Base-by-base conservation (phyloP, 2,329 filamentous ascomycete genomes). In the Aspergillus fumigatus region DNA sequence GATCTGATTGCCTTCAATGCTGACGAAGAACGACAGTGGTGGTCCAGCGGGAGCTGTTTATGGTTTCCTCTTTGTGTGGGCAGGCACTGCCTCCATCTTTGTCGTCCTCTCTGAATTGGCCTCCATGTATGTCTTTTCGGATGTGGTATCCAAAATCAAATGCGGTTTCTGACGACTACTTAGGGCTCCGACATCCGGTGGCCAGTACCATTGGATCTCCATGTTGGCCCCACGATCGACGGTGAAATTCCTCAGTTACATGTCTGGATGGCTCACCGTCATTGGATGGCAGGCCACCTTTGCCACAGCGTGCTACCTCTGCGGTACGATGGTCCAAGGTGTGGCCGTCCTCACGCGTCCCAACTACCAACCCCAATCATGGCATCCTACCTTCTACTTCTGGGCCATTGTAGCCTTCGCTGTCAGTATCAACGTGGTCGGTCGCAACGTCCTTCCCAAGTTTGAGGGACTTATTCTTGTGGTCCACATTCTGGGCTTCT, bases 401-500 rank as follows among this genome's bases (percentile, higher is more conserved):
- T 80, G 78, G 65, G 78, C 75, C 0, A 64, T 80, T 10, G 70
- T 76, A 0, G 8, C 70, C 1, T 65, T 78, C 9, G 67, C 69
- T 2, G 60, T 76, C 4, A 63, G 68, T 27, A 71, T 80, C 55
- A 82, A 82, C 59, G 73, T 75, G 1, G 67, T 75, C 14, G 69
- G 74, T 3, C 75, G 74, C 2, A 71, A 69, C 41, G 61, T 75
- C 1, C 67, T 83, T 4, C 78, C 79, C 1, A 67, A 74, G 9
- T 68, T 82, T 47, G 81, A 84, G 63, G 75, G 77, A 1, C 62
- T 79, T 10, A 71, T 81, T 19, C 67, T 82, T 6, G 72, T 80
- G 25, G 65, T 83, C 3, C 81, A 83, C 53, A 68, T 82, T 17
- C 64, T 79, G 17, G 81, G 80, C 4, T 79, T 82, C 64, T 80